Conservation (phyloP, 306 rosid species). For the Quercus bicolor region DNA sequence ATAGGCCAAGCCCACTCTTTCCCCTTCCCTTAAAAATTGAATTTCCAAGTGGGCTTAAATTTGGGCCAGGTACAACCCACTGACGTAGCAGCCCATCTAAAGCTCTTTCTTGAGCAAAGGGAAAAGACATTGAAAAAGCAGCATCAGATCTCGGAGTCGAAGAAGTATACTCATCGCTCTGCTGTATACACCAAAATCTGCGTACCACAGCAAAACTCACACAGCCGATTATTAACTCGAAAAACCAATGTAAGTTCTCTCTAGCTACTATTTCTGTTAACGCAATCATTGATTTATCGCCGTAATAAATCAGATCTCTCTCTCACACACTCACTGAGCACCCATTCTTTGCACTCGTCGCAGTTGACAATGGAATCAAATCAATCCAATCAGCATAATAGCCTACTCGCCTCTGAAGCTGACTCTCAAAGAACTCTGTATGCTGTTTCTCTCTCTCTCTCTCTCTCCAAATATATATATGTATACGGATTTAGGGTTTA, state of each 20-base stretch:
- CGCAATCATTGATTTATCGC: too few species aligned
- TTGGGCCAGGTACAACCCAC: background rate
- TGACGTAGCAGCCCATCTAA: background rate
- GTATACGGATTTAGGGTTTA: background rate
- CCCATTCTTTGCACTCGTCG: background rate
- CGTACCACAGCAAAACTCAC: background rate
- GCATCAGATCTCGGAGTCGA: background rate
- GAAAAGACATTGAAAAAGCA: constrained; percentile 15
- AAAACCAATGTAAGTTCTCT: too few species aligned
- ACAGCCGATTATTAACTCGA: background rate
- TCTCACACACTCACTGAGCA: background rate
- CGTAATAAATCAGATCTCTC: too few species aligned
- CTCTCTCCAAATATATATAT: background rate
- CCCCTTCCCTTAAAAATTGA: too few species aligned
- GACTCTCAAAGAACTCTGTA: constrained; percentile 69
- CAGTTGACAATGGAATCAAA: constrained; percentile 33
- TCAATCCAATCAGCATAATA: constrained; percentile 18
- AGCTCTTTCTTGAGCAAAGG: constrained; percentile 31
- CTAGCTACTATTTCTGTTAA: too few species aligned
- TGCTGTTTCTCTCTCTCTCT: constrained; percentile 5
- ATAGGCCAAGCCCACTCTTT: background rate
- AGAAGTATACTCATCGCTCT: background rate
- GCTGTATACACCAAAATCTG: too few species aligned
- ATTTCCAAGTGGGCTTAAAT: background rate
- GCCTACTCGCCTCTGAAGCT: constrained; percentile 24